phyloP scores from a whole-genome alignment of 2,329 filamentous ascomycete species.

The Colletotrichum cordylinicola region DNA sequence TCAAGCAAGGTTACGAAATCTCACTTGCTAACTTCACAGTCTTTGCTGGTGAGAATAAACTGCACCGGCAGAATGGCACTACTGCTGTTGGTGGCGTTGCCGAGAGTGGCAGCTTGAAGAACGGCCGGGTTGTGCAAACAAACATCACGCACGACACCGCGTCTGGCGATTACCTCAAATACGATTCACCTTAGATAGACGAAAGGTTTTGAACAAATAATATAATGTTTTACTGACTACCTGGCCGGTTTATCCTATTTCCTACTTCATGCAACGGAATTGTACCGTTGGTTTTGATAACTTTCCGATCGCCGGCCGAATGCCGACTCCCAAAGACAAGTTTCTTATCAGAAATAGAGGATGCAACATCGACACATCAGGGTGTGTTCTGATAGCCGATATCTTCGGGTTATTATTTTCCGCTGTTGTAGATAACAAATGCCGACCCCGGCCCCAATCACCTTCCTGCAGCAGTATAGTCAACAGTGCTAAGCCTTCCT shows the following conservation, averaged over 20 bases:
- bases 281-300: not conserved
- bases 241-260: rapidly evolving
- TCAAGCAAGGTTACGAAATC: constrained; percentile 68
- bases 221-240: not conserved
- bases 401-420: constrained; percentile 6
- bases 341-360: not conserved
- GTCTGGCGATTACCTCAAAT: constrained; percentile 5
- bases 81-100: constrained; percentile 44
- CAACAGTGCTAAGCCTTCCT: not conserved
- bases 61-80: constrained; percentile 42
- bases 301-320: not conserved
- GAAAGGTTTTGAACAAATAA: not conserved
- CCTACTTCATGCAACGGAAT: not conserved
- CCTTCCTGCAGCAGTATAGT: constrained; percentile 4
- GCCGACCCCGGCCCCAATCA: not conserved
- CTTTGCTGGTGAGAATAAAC: constrained; percentile 62
- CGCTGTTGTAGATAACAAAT: constrained; percentile 10
- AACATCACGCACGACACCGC: constrained; percentile 55
- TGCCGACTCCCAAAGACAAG: not conserved
- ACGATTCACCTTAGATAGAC: not conserved
- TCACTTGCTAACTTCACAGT: constrained; percentile 75
- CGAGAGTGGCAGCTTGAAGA: constrained; percentile 62
- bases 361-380: not conserved
- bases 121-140: constrained; percentile 44
- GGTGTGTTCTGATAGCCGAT: not conserved